Conservation (phyloP, 768 basidiomycete genomes). For the Rhizopogon sp. region DNA sequence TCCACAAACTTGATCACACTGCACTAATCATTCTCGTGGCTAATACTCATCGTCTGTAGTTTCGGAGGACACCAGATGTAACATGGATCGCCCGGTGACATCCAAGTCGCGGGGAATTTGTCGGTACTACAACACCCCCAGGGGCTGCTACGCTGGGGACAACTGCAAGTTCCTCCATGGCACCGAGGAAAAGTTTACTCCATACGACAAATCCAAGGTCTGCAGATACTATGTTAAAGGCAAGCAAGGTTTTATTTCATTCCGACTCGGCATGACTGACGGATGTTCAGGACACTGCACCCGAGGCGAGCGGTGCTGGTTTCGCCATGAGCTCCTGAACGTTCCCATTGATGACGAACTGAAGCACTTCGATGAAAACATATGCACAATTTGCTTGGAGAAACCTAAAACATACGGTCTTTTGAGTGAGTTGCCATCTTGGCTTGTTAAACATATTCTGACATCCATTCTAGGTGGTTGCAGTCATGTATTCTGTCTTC, state of each 20-base stretch:
- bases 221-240: conserved; percentile 64
- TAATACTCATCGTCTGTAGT: neutral
- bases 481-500: conserved; percentile 73
- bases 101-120: conserved; percentile 71
- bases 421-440: conserved; percentile 41
- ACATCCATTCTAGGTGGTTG: conserved; percentile 50
- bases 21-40: too few relatives aligned
- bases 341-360: conserved; percentile 18
- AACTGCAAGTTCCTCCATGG: conserved; percentile 78
- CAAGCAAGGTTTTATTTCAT: conserved; percentile 16
- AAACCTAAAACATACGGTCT: conserved; percentile 65
- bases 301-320: conserved; percentile 72
- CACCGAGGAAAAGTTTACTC: conserved; percentile 46
- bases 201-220: conserved; percentile 65
- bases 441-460: neutral
- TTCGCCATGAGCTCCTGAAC: conserved; percentile 43
- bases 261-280: neutral
- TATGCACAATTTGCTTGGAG: conserved; percentile 74
- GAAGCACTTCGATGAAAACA: conserved; percentile 34
- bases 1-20: too few relatives aligned
- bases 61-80: conserved; percentile 13
- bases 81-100: conserved; percentile 53
- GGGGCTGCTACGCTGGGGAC: conserved; percentile 68
- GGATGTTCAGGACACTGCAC: conserved; percentile 57
- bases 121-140: conserved; percentile 53